A percentile compares a stretch with the other conserved stretches of the same genome.
Evolutionary conservation across 352 stramenopile genomes (phyloP).

Genomic region (Globisporangium rhizosaccharum): DNA sequence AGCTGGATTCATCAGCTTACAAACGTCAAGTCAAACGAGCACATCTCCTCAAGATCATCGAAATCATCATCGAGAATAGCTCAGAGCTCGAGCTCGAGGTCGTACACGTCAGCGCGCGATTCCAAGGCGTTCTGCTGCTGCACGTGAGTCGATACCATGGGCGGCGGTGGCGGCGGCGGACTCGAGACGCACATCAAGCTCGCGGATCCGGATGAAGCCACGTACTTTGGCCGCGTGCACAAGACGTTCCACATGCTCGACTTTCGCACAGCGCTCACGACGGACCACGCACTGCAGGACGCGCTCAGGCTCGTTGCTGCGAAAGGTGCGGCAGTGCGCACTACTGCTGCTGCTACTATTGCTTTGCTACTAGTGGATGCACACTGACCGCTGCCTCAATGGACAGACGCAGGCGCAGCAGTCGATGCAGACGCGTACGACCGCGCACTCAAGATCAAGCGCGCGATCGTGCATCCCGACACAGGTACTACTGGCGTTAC

Average conservation of each 20-base stretch:
- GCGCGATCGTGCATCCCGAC: constrained; percentile 73
- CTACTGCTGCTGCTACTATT: not conserved
- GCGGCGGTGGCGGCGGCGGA: constrained; percentile 16
- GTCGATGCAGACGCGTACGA: constrained; percentile 36
- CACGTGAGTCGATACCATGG: constrained; percentile 13
- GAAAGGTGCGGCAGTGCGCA: constrained; percentile 17
- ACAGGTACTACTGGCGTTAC: constrained; percentile 21
- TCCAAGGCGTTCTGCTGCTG: too few species aligned
- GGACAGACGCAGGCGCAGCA: constrained; percentile 26
- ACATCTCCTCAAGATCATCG: too few species aligned
- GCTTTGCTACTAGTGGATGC: too few species aligned
- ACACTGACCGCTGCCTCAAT: not conserved
- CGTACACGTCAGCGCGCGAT: too few species aligned
- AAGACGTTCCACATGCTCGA: constrained; percentile 84
- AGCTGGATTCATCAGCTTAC: too few species aligned
- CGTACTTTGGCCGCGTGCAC: constrained; percentile 66
- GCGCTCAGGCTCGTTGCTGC: constrained; percentile 35
- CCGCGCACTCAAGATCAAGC: constrained; percentile 59
- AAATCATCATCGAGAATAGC: too few species aligned
- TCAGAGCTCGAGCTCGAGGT: not conserved
- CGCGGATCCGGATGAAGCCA: constrained; percentile 66
- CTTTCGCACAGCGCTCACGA: constrained; percentile 72
- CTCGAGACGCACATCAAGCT: constrained; percentile 42
- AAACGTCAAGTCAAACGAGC: too few species aligned
- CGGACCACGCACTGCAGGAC: constrained; percentile 35